Conservation (phyloP, 176 grass and related monocot species). For the Cenchrus americanus region DNA sequence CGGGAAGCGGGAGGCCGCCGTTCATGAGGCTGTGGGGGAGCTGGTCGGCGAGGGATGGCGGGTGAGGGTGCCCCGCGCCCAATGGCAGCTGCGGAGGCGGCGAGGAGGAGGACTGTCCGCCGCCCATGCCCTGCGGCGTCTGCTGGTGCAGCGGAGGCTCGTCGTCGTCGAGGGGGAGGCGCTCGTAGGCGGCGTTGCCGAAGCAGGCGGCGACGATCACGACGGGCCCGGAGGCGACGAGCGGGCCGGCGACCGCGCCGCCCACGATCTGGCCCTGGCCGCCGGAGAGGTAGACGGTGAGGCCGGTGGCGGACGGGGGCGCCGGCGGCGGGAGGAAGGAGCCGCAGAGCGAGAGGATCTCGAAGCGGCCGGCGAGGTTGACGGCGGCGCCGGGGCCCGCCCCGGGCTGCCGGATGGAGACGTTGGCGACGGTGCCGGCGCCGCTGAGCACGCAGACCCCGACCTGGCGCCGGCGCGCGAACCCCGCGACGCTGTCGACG, state of each 20-base stretch:
- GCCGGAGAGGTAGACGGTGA: constrained; percentile 86
- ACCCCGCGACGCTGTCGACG: constrained; percentile 69
- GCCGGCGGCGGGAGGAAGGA: constrained; percentile 88
- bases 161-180: constrained; percentile 85
- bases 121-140: constrained; percentile 38
- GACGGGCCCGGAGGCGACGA: constrained; percentile 74
- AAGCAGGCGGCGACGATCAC: constrained; percentile 93
- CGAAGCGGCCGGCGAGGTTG: constrained; percentile 71
- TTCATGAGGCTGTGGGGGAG: constrained; percentile 69
- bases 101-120: constrained; percentile 60
- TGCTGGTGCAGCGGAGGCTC: constrained; percentile 38
- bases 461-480: constrained; percentile 78
- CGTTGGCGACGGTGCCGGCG: constrained; percentile 69
- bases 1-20: constrained; percentile 67
- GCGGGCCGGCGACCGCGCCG: constrained; percentile 65
- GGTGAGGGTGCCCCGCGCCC: neutral
- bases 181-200: constrained; percentile 92
- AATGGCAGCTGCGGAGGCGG: constrained; percentile 48
- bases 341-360: constrained; percentile 90
- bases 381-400: constrained; percentile 39
- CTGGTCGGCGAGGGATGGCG: constrained; percentile 49
- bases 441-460: constrained; percentile 89
- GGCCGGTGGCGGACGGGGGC: constrained; percentile 66
- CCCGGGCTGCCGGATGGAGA: constrained; percentile 63
- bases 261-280: constrained; percentile 84